Base-by-base conservation (phyloP, 2,329 filamentous ascomycete genomes). In the Fusarium dimerum region DNA sequence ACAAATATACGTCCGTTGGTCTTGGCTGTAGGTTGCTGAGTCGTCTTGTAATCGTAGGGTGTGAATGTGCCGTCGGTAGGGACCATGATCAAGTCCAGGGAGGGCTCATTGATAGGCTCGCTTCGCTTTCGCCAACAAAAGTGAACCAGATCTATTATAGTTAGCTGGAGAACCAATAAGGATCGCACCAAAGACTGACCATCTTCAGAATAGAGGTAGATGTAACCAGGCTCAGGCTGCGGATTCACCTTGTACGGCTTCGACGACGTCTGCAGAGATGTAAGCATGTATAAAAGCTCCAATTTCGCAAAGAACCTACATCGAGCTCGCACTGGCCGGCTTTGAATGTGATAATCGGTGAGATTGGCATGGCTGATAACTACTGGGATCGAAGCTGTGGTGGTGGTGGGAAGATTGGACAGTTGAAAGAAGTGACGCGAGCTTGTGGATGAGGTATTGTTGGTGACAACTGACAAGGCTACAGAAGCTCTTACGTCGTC, bases 51-150 rank as follows among this genome's bases (percentile, higher is more conserved):
- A 59, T 89, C 83, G 75, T 96, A 94, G 8, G 92, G 91, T 12
- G 86, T 79, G 74, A 99, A 99, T 66, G 85, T 87, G 63, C 89
- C 90, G 71, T 99, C 95, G 48, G 83, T 82, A 18, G 94, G 93
- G 47, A 99, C 87, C 90, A 97, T 97, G 65, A 97, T 85, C 38
- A 99, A 83, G 70, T 99, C 92, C 57, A 96, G 76, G 55, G 94
- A 88, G 52, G 92, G 88, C 53, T 89, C 76, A 57, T 88, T 83
- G 61, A 90, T 74, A 18, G 86, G 78, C 52, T 84, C 83, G 61
- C 79, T 82, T 61, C 94, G 88, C 66, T 90, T 86, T 61, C 92
- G 88, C 95, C 95, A 99, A 83, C 92, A 97, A 77, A 99, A 96
- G 77, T 97, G 92, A 55, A 96, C 81, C 55, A 99, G 83, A 47